Evolutionary conservation across 1,139 yeast species (phyloP), one percentile per base, ranked within the genome.

Genomic region (Geotrichum reessii): DNA sequence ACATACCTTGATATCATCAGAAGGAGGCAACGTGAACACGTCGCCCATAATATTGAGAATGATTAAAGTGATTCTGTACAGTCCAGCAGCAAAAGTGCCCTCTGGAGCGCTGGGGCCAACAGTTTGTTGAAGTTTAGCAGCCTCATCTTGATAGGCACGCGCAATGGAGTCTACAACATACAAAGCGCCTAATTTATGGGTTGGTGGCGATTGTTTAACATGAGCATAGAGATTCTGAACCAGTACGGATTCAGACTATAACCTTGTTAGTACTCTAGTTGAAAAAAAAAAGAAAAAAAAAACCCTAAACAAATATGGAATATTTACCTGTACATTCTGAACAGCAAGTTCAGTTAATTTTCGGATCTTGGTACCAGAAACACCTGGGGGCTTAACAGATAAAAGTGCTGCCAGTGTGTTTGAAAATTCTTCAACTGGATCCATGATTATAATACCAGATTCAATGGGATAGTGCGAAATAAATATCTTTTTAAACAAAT

Each of bases 311-410:
- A 21, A 27, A 44, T 56, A 25, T 22, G 25, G 19, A 37, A 64
- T 63, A 66, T 66, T 63, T 64, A 72, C 76, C 63, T 76, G 76
- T 62, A 84, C 87, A 72, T 91, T 83, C 65, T 81, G 82, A 62
- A 86, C 78, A 54, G 97, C 95, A 62, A 87, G 73, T 59, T 87
- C 88, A 53, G 93, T 87, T 69, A 91, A 78, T 69, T 85, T 86
- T 72, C 89, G 88, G 72, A 93, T 93, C 76, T 97, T 91, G 61
- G 96, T 84, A 49, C 98, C 98, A 42, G 97, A 91, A 59, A 93
- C 95, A 61, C 99, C 98, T 24, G 95, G 95, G 28, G 97, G 85
- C 74, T 89, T 90, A 64, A 89, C 78, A 24, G 83, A 78, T 62
- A 86, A 81, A 64, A 92, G 79, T 70, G 92, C 95, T 66, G 83